These are phyloP conservation scores for Dryas drummondii DNA, from an alignment of 306 rosid species.

Conservation along the genomic window DNA sequence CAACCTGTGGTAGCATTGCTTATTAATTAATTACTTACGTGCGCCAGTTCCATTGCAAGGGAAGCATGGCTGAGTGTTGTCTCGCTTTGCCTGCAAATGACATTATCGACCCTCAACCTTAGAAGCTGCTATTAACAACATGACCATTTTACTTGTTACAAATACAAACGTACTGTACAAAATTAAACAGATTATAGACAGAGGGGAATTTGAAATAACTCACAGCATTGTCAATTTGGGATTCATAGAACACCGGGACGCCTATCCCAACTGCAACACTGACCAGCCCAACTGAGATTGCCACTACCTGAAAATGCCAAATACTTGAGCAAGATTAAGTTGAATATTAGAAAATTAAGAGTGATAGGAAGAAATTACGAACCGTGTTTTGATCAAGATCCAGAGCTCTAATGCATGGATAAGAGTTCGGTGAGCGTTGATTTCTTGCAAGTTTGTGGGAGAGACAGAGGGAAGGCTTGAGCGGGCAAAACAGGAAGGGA, in stretches of 20 bases:
- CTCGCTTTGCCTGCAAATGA: constrained; percentile 70
- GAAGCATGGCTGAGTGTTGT: constrained; percentile 90
- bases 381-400: constrained; percentile 97
- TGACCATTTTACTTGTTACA: background rate
- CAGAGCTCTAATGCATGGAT: constrained; percentile 75
- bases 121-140: background rate
- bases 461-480: constrained; percentile 28
- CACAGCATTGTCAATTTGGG: constrained; percentile 87
- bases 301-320: constrained; percentile 52
- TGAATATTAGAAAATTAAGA: background rate
- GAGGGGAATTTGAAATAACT: constrained; percentile 27
- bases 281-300: constrained; percentile 75
- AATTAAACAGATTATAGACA: background rate
- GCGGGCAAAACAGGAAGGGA: constrained; percentile 66
- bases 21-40: constrained; percentile 50
- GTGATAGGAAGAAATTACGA: background rate
- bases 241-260: constrained; percentile 82
- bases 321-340: background rate
- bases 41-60: constrained; percentile 96
- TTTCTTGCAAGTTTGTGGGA: constrained; percentile 27
- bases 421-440: constrained; percentile 56
- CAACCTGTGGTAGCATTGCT: background rate
- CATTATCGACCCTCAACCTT: constrained; percentile 12
- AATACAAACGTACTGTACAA: too few relatives aligned
- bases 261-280: constrained; percentile 87